These are phyloP conservation scores for Ogataea populi-albae DNA, from an alignment of 805 yeast genomes.

Conservation along the genomic window DNA sequence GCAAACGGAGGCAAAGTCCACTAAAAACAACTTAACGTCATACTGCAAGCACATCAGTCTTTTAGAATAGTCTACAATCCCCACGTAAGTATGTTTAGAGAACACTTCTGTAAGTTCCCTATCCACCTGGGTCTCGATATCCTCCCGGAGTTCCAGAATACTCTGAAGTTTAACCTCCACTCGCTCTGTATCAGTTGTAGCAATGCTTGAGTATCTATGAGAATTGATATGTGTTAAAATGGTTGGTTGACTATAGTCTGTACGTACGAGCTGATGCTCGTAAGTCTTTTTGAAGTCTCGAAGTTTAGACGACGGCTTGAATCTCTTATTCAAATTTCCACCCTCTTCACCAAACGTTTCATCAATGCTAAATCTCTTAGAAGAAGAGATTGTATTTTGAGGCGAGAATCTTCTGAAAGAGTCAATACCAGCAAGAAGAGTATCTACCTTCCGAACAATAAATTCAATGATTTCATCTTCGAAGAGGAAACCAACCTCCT, in stretches of 20 bases:
- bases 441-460: slow-evolving; percentile 50
- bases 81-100: slow-evolving; percentile 70
- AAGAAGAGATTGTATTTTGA: slow-evolving; percentile 50
- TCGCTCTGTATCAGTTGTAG: slow-evolving; percentile 26
- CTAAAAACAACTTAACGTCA: slow-evolving; percentile 70
- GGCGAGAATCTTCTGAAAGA: slow-evolving; percentile 65
- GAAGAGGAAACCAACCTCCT: slow-evolving; percentile 80
- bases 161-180: slow-evolving; percentile 53
- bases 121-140: slow-evolving; percentile 45
- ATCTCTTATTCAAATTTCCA: slow-evolving; percentile 4
- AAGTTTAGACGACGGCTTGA: slow-evolving; percentile 6
- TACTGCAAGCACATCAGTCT: slow-evolving; percentile 82
- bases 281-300: slow-evolving; percentile 37
- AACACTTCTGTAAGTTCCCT: slow-evolving; percentile 63
- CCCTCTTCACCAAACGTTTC: slow-evolving; percentile 12
- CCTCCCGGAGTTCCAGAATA: slow-evolving; percentile 51
- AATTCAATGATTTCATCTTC: slow-evolving; percentile 81
- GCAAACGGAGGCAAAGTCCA: slow-evolving; percentile 74
- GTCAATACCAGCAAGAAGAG: slow-evolving; percentile 54
- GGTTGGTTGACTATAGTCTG: slow-evolving; percentile 63
- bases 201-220: neutral
- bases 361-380: slow-evolving; percentile 27
- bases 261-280: slow-evolving; percentile 68
- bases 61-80: slow-evolving; percentile 69
- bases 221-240: slow-evolving; percentile 38